phyloP scores from a whole-genome alignment of 106 monocot genomes.

The Phalaenopsis aphrodite region DNA sequence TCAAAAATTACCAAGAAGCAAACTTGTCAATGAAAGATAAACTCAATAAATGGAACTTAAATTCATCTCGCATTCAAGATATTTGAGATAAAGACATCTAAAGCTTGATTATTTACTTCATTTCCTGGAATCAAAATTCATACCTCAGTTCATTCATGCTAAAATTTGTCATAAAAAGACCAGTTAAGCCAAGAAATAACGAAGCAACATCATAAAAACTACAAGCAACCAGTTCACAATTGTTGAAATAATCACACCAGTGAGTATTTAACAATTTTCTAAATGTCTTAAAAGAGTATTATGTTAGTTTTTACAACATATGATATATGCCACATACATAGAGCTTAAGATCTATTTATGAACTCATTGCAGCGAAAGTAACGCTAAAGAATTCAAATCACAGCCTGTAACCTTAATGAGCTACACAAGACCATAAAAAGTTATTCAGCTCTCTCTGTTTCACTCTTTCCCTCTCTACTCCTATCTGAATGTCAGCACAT shows the following conservation, averaged over 20 bases:
- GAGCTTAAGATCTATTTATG: not conserved
- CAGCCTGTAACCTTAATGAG: too few relatives aligned
- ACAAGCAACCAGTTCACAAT: too few relatives aligned
- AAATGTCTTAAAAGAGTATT: not conserved
- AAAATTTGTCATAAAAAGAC: too few relatives aligned
- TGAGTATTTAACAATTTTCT: not conserved
- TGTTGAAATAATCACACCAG: not conserved
- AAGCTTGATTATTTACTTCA: not conserved
- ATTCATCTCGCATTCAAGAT: too few relatives aligned
- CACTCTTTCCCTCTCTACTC: too few relatives aligned
- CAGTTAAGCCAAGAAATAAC: too few relatives aligned
- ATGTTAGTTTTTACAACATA: not conserved
- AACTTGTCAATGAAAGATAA: not conserved
- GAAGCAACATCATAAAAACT: too few relatives aligned
- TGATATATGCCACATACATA: not conserved
- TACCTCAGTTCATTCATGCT: too few relatives aligned
- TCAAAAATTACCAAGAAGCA: not conserved
- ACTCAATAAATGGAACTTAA: too few relatives aligned
- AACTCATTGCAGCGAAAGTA: not conserved
- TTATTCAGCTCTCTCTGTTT: not conserved
- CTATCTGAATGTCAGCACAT: too few relatives aligned
- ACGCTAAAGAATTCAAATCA: not conserved
- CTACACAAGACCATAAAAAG: not conserved
- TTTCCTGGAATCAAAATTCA: too few relatives aligned
- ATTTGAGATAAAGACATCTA: not conserved